Conservation (phyloP, 2,329 filamentous ascomycete genomes). For the Fusarium agapanthi region DNA sequence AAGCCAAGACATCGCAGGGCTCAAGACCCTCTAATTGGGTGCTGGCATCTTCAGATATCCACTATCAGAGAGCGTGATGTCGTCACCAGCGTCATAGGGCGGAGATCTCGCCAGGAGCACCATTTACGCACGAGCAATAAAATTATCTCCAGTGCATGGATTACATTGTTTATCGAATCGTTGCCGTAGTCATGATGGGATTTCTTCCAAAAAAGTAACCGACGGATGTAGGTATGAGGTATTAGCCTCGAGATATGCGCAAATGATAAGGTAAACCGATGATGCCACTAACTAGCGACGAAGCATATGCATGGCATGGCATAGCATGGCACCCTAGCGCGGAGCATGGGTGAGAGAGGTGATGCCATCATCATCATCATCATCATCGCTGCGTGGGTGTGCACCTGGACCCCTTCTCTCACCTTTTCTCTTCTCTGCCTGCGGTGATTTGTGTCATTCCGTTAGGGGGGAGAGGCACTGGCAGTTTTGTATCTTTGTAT, state of each 20-base stretch:
- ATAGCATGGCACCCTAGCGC: neutral
- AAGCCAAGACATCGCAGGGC: slow-evolving; percentile 19
- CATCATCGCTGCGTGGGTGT: slow-evolving; percentile 19
- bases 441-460: slow-evolving; percentile 6
- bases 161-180: slow-evolving; percentile 5
- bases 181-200: neutral
- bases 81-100: slow-evolving; percentile 42
- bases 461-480: neutral
- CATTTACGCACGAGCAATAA: slow-evolving; percentile 4
- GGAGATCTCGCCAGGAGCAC: slow-evolving; percentile 34
- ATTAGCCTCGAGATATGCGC: slow-evolving; percentile 4
- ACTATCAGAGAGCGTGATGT: slow-evolving; percentile 37
- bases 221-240: slow-evolving; percentile 14
- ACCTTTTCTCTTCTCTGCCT: neutral
- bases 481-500: slow-evolving; percentile 13
- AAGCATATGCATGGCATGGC: slow-evolving; percentile 13
- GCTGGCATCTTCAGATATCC: neutral
- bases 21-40: slow-evolving; percentile 12
- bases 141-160: neutral
- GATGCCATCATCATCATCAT: slow-evolving; percentile 33
- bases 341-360: slow-evolving; percentile 18
- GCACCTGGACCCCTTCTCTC: slow-evolving; percentile 18
- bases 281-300: slow-evolving; percentile 24
- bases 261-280: slow-evolving; percentile 16
- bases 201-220: slow-evolving; percentile 7